Conservation (phyloP, 345 rosid species). For the Raphanus raphanistrum region DNA sequence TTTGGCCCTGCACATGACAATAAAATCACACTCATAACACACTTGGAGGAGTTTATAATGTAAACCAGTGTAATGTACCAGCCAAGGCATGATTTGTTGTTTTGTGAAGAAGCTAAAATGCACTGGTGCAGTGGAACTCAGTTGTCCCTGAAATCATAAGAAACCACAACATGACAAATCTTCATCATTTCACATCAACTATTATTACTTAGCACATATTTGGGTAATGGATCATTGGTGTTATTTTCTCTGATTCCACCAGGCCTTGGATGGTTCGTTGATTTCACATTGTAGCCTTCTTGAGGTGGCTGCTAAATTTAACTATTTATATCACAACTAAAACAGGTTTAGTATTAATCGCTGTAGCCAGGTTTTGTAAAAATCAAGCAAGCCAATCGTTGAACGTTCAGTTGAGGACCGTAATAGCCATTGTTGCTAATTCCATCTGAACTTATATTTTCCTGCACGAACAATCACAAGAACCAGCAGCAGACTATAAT, state of each 20-base stretch:
- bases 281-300: constrained; percentile 56
- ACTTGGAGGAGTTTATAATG: not conserved
- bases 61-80: constrained; percentile 40
- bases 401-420: constrained; percentile 51
- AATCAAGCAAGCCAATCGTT: constrained; percentile 48
- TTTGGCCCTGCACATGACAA: constrained; percentile 42
- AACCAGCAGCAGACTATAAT: not conserved
- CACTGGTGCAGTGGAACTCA: constrained; percentile 45
- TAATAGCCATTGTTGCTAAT: constrained; percentile 49
- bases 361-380: not conserved
- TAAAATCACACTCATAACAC: not conserved
- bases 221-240: not conserved
- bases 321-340: constrained; percentile 45
- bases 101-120: constrained; percentile 52
- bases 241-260: not conserved
- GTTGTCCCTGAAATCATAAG: constrained; percentile 46
- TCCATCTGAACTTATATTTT: constrained; percentile 50
- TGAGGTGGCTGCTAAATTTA: constrained; percentile 60
- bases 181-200: not conserved
- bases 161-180: not conserved
- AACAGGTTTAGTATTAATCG: constrained; percentile 9
- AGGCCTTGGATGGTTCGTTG: constrained; percentile 37
- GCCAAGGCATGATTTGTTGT: constrained; percentile 55
- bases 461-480: constrained; percentile 32
- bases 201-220: not conserved